Conservation (phyloP, 768 basidiomycete species). For the Lepiota venenata region DNA sequence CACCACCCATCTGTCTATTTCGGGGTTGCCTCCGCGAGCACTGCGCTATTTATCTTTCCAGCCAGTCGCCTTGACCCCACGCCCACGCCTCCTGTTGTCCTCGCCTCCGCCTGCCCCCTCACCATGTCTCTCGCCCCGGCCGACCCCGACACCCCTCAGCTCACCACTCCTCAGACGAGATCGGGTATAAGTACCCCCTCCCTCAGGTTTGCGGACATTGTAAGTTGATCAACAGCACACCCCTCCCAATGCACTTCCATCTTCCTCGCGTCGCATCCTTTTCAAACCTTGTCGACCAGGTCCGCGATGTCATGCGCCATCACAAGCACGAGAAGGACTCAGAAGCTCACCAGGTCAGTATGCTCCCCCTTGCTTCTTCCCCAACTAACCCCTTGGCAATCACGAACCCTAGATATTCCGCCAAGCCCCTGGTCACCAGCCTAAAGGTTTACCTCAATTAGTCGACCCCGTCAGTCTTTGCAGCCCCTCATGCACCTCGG, state of each 20-base stretch:
- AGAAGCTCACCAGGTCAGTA: slow-evolving; percentile 76
- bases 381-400: slow-evolving; percentile 4
- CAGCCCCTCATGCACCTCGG: slow-evolving; percentile 5
- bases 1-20: neutral
- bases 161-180: slow-evolving; percentile 10
- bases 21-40: neutral
- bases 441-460: slow-evolving; percentile 67
- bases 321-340: slow-evolving; percentile 79
- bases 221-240: slow-evolving; percentile 14
- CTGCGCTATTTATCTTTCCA: neutral
- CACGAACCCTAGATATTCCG: slow-evolving; percentile 61
- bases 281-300: slow-evolving; percentile 52
- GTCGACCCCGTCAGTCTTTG: slow-evolving; percentile 56
- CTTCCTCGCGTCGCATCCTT: slow-evolving; percentile 42
- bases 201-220: slow-evolving; percentile 23
- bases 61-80: neutral
- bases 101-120: slow-evolving; percentile 5
- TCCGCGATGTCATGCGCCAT: slow-evolving; percentile 63
- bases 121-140: slow-evolving; percentile 13
- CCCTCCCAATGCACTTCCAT: slow-evolving; percentile 41
- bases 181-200: slow-evolving; percentile 28
- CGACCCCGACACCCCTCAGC: slow-evolving; percentile 20
- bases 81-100: slow-evolving; percentile 1
- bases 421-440: slow-evolving; percentile 63
- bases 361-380: slow-evolving; percentile 6